Percentiles rank a stretch among this genome's conserved stretches.
These are phyloP conservation scores for Elsinoe arachidis DNA, from an alignment of 2,329 filamentous ascomycete species.

Conservation along the genomic window DNA sequence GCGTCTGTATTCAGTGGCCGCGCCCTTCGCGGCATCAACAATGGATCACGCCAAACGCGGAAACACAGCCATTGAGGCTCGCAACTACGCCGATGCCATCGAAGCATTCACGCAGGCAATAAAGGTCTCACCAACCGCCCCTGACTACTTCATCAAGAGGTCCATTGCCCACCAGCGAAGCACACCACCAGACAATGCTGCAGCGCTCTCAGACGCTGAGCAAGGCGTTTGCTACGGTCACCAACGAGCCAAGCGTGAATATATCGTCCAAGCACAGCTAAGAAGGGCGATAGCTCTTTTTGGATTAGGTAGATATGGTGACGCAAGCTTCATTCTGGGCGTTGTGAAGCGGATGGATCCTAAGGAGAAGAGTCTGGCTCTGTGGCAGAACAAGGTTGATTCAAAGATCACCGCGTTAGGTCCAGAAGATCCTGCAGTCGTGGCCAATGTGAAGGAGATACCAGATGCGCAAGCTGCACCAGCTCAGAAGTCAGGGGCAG, in stretches of 20 bases:
- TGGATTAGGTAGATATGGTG: constrained; percentile 60
- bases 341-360: constrained; percentile 45
- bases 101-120: constrained; percentile 60
- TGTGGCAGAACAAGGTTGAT: constrained; percentile 52
- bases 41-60: constrained; percentile 18
- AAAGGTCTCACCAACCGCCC: constrained; percentile 52
- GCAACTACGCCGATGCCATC: constrained; percentile 61
- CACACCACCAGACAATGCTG: constrained; percentile 38
- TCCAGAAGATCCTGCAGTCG: constrained; percentile 40
- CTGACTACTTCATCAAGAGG: constrained; percentile 72
- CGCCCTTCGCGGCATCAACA: no score
- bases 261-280: constrained; percentile 74
- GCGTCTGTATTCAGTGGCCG: no score
- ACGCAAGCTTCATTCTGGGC: constrained; percentile 64
- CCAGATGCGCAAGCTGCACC: constrained; percentile 29
- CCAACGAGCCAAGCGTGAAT: constrained; percentile 62
- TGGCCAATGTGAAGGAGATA: constrained; percentile 42
- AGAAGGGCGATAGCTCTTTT: constrained; percentile 68
- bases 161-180: constrained; percentile 67
- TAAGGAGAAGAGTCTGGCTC: constrained; percentile 45
- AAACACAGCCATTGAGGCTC: constrained; percentile 46
- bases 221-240: constrained; percentile 55
- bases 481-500: not conserved
- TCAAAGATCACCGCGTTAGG: constrained; percentile 42
- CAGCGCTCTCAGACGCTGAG: constrained; percentile 40